phyloP scores from a whole-genome alignment of 441 rosid species.

The Brassica hybrid region DNA sequence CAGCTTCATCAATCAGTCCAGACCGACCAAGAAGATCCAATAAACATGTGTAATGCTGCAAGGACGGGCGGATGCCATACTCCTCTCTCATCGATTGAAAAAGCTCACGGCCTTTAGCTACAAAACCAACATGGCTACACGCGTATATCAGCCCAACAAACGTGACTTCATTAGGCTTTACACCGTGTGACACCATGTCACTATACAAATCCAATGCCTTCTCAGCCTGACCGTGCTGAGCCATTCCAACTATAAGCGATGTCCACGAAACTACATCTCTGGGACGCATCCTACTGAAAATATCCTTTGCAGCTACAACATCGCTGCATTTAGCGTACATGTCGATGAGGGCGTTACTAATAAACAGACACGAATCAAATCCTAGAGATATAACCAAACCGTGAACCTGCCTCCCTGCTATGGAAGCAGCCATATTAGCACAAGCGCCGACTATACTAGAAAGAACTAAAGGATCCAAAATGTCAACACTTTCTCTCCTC shows the following conservation, averaged over 20 bases:
- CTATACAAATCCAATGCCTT: conserved; percentile 71
- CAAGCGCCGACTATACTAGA: conserved; percentile 78
- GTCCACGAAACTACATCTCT: conserved; percentile 96
- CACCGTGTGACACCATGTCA: conserved; percentile 63
- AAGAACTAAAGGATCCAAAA: conserved; percentile 74
- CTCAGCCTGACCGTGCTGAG: conserved; percentile 82
- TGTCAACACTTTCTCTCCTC: conserved; percentile 70
- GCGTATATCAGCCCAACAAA: conserved; percentile 82
- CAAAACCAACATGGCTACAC: conserved; percentile 86
- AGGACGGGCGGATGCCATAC: conserved; percentile 60
- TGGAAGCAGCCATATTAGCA: conserved; percentile 68
- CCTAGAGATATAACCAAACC: conserved; percentile 59
- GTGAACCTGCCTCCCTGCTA: conserved; percentile 77
- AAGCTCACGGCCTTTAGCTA: conserved; percentile 60
- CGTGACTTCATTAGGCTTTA: conserved; percentile 81
- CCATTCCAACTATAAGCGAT: conserved; percentile 75
- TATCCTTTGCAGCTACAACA: conserved; percentile 56
- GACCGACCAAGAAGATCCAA: conserved; percentile 85
- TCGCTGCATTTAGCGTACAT: conserved; percentile 93
- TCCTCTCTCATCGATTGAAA: conserved; percentile 67
- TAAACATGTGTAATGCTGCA: conserved; percentile 83
- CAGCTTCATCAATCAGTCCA: conserved; percentile 76
- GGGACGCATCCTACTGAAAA: conserved; percentile 54
- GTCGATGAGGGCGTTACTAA: conserved; percentile 75
- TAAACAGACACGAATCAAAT: conserved; percentile 66